Base-by-base conservation (phyloP, 331 rosid species). In the Pyracantha coccinea region DNA sequence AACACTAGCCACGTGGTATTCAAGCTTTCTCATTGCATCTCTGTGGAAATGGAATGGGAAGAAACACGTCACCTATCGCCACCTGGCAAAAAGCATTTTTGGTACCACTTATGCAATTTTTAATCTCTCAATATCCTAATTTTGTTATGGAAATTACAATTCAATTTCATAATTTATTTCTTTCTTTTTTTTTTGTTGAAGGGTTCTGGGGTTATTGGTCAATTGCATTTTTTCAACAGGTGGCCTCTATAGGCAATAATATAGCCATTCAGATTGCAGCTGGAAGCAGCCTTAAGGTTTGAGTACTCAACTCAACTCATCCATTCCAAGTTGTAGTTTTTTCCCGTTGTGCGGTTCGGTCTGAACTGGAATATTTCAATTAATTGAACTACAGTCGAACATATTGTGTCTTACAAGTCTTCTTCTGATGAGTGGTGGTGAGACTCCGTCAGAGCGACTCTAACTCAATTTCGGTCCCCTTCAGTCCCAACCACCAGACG, bases 251-350 rank as follows among this genome's bases (percentile, higher is more conserved):
- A 66, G 95, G 95, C 79, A 91, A 91, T 71, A 91, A 91, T 82
- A 89, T 91, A 72, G 95, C 92, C 72, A 86, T 89, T 75, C 97
- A 89, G 9, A 91, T 89, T 83, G 97, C 95, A 76, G 91, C 95
- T 78, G 97, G 91, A 21, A 57, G 62, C 15, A 57, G 62, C 28
- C 62, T 57, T 2, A 57, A 57, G 62, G 62, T 57, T 57, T 21
- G 23, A 57, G 20, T 10, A 4, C 13, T 21, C 6, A 8, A 20
- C 25, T 2, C 17, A 38, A 38, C 44, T 9, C 20, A 16, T 16
- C 20, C 55, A 16, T 50, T 35, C 19, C 7, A 2, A 50, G 55
- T 50, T 47, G 55, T 50, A 50, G 20, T 50, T 16, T 20, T 50
- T 16, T 50, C 0, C 0, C 0, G 1, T 35, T 9, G 13, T 1